A percentile compares a stretch with the other conserved stretches of the same genome.
Conservation (phyloP, 768 basidiomycete genomes). For the Exidia glandulosa region DNA sequence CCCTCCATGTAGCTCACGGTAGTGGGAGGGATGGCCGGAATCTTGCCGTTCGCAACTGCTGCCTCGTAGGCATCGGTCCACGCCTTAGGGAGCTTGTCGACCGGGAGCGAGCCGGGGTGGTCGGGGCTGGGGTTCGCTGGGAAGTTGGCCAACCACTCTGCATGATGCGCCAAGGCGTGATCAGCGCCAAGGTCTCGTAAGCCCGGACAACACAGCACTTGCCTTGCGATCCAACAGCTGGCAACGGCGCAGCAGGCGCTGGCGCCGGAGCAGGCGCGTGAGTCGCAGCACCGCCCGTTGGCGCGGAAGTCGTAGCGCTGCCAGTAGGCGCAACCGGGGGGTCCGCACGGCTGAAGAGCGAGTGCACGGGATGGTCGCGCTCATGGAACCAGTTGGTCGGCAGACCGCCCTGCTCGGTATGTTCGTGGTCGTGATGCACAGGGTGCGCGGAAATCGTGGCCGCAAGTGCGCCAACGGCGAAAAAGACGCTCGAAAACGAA, state of each 20-base stretch:
- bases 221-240: no score
- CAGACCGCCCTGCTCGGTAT: conserved; percentile 12
- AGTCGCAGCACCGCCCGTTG: no score
- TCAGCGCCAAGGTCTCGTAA: no score
- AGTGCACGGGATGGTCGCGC: conserved; percentile 45
- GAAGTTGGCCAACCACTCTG: not conserved
- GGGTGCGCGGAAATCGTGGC: conserved; percentile 7
- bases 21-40: conserved; percentile 56
- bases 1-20: conserved; percentile 26
- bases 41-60: conserved; percentile 40
- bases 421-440: conserved; percentile 11
- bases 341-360: conserved; percentile 57
- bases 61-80: not conserved
- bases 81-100: not conserved
- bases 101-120: not conserved
- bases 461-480: not conserved
- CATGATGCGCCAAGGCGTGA: no score
- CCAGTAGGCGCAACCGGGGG: no score
- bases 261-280: no score
- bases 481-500: not conserved
- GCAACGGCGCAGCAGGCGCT: no score
- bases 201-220: no score
- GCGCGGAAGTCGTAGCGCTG: no score
- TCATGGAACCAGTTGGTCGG: conserved; percentile 49
- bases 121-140: no score